Evolutionary conservation across 1,284 basidiomycete genomes (phyloP), one percentile per base, ranked within the genome.

Genomic region (Leccinum colubrinum): DNA sequence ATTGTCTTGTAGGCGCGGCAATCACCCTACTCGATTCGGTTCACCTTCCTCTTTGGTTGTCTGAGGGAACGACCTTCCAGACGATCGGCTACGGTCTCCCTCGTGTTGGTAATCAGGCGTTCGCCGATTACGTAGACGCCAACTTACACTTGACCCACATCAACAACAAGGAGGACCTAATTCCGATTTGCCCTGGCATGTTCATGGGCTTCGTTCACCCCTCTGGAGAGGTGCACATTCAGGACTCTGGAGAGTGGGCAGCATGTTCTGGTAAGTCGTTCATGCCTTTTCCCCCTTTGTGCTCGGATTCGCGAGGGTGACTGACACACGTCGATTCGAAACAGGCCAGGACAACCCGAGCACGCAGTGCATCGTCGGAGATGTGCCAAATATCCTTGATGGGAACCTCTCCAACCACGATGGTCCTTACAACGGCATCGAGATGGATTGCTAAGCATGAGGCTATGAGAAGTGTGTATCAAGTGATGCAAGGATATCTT

Each of bases 71-170:
- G 3, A 65, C 67, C 4, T 73, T 81, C 67, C 63, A 66, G 56
- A 73, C 73, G 6, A 68, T 85, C 30, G 72, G 73, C 1, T 87
- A 83, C 63, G 85, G 84, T 33, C 78, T 87, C 73, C 88, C 88
- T 22, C 79, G 88, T 56, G 86, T 88, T 46, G 88, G 87, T 2
- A 89, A 90, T 70, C 81, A 83, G 65, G 83, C 76, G 0, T 87
- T 86, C 62, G 86, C 86, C 1, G 62, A 85, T 65, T 87, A 82
- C 63, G 80, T 89, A 27, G 86, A 88, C 66, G 72, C 72, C 6
- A 71, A 82, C 53, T 56, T 77, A 15, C 57, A 73, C 30, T 64
- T 84, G 62, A 80, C 80, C 6, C 84, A 81, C 57, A 77, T 88
- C 55, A 86, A 81, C 64, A 84, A 87, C 69, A 69, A 78, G 75